Evolutionary conservation across 495 filamentous ascomycete genomes (phyloP), one percentile per base, ranked within the genome.

Genomic region (Oidiodendron maius): DNA sequence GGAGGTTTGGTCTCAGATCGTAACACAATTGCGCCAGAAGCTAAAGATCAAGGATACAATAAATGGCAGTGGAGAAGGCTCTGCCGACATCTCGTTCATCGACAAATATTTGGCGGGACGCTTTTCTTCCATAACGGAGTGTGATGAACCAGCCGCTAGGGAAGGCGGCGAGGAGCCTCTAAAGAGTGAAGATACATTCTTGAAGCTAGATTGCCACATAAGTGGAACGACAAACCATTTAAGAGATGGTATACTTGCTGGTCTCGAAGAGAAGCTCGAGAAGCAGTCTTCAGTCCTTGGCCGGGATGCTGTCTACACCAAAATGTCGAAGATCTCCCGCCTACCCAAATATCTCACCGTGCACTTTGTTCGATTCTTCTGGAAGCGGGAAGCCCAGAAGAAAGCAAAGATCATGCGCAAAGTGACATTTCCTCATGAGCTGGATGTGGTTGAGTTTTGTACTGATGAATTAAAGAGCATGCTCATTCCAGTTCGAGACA

Each of bases 391-490:
- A 48, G 87, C 86, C 6, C 82, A 91, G 62, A 97, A 97, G 76
- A 98, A 98, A 71, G 89, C 91, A 46, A 98, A 98, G 78, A 98
- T 98, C 60, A 90, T 98, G 90, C 86, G 90, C 56, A 98, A 96
- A 66, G 93, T 98, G 37, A 89, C 87, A 0, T 98, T 98, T 64
- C 91, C 91, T 15, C 79, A 82, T 39, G 94, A 98, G 65, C 71
- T 98, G 20, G 93, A 98, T 63, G 83, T 84, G 3, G 86, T 95
- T 9, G 93, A 98, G 59, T 97, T 91, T 68, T 98, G 93, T 62
- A 89, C 91, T 43, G 91, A 96, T 32, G 82, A 93, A 45, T 74
- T 98, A 39, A 80, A 77, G 62, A 82, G 86, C 57, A 77, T 84
- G 53, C 78, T 98, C 34, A 72, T 96, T 42, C 93, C 93, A 3